These are phyloP conservation scores for Strobilomyces dryophilus DNA, from an alignment of 768 basidiomycete genomes.

Conservation along the genomic window DNA sequence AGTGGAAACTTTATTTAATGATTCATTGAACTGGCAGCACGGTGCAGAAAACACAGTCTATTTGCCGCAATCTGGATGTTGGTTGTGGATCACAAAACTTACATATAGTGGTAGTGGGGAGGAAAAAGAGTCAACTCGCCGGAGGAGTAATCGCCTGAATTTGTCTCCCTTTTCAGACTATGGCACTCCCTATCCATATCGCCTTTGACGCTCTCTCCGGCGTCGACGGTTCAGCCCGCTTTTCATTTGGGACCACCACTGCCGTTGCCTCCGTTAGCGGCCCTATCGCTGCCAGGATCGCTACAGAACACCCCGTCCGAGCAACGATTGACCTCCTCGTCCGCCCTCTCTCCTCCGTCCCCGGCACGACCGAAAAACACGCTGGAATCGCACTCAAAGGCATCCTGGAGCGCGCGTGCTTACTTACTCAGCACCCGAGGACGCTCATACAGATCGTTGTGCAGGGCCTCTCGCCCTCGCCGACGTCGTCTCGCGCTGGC, in stretches of 20 bases:
- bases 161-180: neutral
- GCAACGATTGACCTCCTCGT: constrained; percentile 73
- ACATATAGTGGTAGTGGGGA: too few species aligned
- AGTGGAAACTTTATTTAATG: too few species aligned
- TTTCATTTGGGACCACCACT: constrained; percentile 33
- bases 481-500: neutral
- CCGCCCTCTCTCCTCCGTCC: constrained; percentile 63
- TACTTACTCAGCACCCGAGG: constrained; percentile 67
- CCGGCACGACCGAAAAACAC: constrained; percentile 67
- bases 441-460: constrained; percentile 76
- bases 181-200: constrained; percentile 29
- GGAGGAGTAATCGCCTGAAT: too few species aligned
- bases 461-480: constrained; percentile 44
- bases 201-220: constrained; percentile 60
- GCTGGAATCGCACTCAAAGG: constrained; percentile 51
- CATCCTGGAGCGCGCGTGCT: constrained; percentile 55
- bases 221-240: constrained; percentile 74
- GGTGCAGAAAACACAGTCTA: too few species aligned
- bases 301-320: constrained; percentile 64
- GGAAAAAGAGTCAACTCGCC: too few species aligned
- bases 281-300: constrained; percentile 71
- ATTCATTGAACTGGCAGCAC: too few species aligned
- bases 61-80: too few species aligned
- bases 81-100: too few species aligned
- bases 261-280: constrained; percentile 75